These are phyloP conservation scores for Salix koriyanagi DNA, from an alignment of 345 rosid species.

Conservation along the genomic window DNA sequence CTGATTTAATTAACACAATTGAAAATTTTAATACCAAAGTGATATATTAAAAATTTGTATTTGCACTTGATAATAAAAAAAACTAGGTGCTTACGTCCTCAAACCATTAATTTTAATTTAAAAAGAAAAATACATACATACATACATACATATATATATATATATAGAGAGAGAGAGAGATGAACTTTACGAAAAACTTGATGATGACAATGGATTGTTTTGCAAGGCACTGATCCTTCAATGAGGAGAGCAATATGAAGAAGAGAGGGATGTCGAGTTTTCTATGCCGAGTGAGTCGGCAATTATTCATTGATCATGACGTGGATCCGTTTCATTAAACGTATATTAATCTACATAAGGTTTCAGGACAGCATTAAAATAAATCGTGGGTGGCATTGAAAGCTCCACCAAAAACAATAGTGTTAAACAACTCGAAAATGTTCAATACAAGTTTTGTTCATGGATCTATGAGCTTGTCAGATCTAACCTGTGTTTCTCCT, in stretches of 20 bases:
- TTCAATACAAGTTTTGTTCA: neutral
- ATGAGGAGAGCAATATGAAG: neutral
- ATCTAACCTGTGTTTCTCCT: neutral
- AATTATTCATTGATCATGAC: neutral
- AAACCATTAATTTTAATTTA: neutral
- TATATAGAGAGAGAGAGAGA: neutral
- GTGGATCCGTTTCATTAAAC: neutral
- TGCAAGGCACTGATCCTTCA: neutral
- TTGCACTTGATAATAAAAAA: too few species aligned
- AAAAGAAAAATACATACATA: neutral
- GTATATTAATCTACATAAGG: neutral
- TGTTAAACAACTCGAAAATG: too few species aligned
- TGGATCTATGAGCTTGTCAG: neutral
- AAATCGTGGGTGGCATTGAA: neutral
- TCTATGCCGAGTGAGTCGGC: constrained; percentile 1
- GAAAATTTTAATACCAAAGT: neutral
- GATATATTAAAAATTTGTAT: too few species aligned
- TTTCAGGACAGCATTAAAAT: neutral
- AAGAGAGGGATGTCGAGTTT: neutral
- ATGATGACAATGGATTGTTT: neutral
- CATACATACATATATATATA: too few species aligned
- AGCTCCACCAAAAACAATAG: neutral
- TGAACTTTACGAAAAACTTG: neutral
- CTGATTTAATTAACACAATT: neutral
- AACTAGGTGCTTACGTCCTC: too few species aligned